Base-by-base conservation (phyloP, 2,329 filamentous ascomycete species). In the Penicillium brevicompactum region DNA sequence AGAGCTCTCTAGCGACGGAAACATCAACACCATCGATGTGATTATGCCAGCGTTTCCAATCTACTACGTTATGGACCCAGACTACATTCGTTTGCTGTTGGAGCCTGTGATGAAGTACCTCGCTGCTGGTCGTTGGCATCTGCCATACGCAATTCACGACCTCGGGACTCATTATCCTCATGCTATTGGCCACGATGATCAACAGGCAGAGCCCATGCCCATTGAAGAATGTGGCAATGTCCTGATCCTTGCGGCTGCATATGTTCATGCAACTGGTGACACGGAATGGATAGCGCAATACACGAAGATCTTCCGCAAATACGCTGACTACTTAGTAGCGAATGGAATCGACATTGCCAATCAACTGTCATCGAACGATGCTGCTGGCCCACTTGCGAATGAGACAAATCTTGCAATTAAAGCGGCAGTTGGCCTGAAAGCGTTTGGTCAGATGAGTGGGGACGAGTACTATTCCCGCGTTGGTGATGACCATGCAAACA, bases 341-440 rank as follows among this genome's bases (percentile, higher is more conserved):
- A 73, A 78, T 40, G 69, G 74, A 16, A 62, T 77, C 22, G 61
- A 77, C 55, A 74, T 75, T 5, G 63, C 66, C 6, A 63, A 70
- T 32, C 77, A 79, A 54, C 64, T 78, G 31, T 75, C 72, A 4
- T 76, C 76, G 6, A 77, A 78, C 53, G 78, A 80, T 56, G 74
- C 72, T 18, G 70, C 74, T 3, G 75, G 75, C 1, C 63, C 67
- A 8, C 65, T 74, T 5, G 65, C 73, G 9, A 79, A 80, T 47
- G 74, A 79, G 58, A 80, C 78, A 6, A 76, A 76, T 51, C 70
- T 80, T 3, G 77, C 77, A 5, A 74, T 80, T 59, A 80, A 80
- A 60, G 72, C 77, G 3, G 76, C 77, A 5, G 72, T 81, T 7
- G 78, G 73, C 0, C 69, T 81, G n/a, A 74, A 73, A 32, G 77